Base-by-base conservation (phyloP, 1,284 basidiomycete genomes). In the Cutaneotrichosporon curvatum region DNA sequence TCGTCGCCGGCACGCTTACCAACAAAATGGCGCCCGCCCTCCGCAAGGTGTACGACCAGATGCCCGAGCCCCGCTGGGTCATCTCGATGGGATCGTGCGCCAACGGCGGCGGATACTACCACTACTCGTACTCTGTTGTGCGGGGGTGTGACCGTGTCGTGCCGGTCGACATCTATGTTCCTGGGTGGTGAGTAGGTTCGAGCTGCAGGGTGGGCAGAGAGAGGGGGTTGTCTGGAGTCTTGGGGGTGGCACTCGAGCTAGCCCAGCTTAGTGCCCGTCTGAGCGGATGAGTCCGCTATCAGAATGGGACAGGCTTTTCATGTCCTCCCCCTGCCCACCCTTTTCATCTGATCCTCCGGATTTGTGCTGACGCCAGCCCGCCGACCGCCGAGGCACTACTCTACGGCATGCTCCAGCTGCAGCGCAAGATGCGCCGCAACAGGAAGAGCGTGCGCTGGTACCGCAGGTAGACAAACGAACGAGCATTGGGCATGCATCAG, bases 11-110 rank as follows among this genome's bases (percentile, higher is more conserved):
- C 25, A 99, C 95, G 0, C 75, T 99, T 61, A 99, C 95, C 58
- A 98, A 99, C 79, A 98, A 99, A 78, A 99, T 99, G 95, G 95
- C 92, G 4, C 95, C 95, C 38, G 92, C 92, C 5, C 70, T 96
- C 67, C 81, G 90, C 65, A 94, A 90, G 63, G 87, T 92, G 40
- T 94, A 95, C 70, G 90, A 95, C 73, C 90, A 96, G 73, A 94
- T 95, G 88, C 90, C 90, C 21, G 87, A 91, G 63, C 88, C 88
- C 57, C 80, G 87, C 62, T 98, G 94, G 94, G 95, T 99, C 48
- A 88, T 98, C 66, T 95, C 90, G 22, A 98, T 99, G 95, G 95
- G 95, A 41, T 95, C 90, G 12, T 99, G 95, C 68, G 95, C 95
- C 19, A 98, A 98, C 72, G 94, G 94, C 32, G 92, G 92, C 52